phyloP scores from a whole-genome alignment of 2,329 filamentous ascomycete species.

The Elsinoe perseae region DNA sequence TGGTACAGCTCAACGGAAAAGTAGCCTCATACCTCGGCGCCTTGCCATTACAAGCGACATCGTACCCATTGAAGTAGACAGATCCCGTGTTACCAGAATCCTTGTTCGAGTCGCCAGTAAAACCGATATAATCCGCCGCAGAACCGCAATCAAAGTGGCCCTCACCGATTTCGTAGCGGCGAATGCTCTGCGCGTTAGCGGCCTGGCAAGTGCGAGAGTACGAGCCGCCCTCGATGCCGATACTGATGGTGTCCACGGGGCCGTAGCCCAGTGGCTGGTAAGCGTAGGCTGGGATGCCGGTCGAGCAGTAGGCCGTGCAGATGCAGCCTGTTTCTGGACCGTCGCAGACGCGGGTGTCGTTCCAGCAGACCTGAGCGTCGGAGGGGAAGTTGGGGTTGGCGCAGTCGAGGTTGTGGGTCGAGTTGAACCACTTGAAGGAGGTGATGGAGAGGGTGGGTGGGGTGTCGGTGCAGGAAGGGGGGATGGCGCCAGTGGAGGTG shows the following conservation, averaged over 20 bases:
- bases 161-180: not conserved
- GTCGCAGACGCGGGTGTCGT: slow-evolving; percentile 4
- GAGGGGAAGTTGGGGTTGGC: slow-evolving; percentile 6
- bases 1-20: slow-evolving; percentile 7
- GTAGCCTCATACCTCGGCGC: slow-evolving; percentile 10
- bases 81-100: not conserved
- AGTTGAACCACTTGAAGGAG: slow-evolving; percentile 13
- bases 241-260: slow-evolving; percentile 10
- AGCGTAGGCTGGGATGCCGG: slow-evolving; percentile 4
- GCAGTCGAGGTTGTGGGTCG: slow-evolving; percentile 16
- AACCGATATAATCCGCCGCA: slow-evolving; percentile 13
- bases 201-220: not conserved
- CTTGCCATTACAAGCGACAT: not conserved
- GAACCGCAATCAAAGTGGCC: slow-evolving; percentile 12
- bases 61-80: slow-evolving; percentile 2
- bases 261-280: slow-evolving; percentile 15
- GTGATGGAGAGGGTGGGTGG: slow-evolving; percentile 11
- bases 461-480: not conserved
- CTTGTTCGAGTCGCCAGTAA: slow-evolving; percentile 3
- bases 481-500: not conserved
- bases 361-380: slow-evolving; percentile 11
- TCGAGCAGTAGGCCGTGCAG: slow-evolving; percentile 12
- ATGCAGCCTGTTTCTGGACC: not conserved
- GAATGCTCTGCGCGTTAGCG: not conserved
- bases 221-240: not conserved